Conservation (phyloP, 164 flowering plant species). For the Piper betle region DNA sequence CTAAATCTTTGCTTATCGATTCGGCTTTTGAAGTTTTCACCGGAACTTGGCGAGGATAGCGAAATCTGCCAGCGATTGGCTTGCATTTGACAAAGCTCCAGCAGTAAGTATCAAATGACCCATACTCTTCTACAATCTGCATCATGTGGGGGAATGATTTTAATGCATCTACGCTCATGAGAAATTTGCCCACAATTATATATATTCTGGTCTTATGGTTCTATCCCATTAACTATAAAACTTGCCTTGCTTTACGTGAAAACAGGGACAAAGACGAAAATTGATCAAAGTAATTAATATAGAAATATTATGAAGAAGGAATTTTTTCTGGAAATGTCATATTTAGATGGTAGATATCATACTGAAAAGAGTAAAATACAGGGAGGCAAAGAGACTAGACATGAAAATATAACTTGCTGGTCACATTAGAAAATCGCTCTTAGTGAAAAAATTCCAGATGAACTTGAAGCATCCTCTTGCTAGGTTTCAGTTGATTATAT, state of each 20-base stretch:
- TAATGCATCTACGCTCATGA: background rate
- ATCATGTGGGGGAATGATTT: background rate
- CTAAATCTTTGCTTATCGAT: constrained; percentile 26
- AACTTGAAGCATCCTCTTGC: no score
- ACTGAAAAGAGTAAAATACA: no score
- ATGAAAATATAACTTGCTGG: no score
- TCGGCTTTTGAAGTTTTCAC: constrained; percentile 28
- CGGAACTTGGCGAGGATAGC: constrained; percentile 28
- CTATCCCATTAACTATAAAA: background rate
- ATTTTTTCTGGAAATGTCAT: no score
- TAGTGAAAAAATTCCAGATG: no score
- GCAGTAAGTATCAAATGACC: constrained; percentile 24
- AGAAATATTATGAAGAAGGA: background rate
- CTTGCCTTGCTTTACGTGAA: background rate
- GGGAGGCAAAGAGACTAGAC: no score
- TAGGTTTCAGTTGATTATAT: background rate
- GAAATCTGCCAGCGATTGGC: constrained; percentile 19
- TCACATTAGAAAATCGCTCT: no score
- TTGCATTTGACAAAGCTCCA: constrained; percentile 26
- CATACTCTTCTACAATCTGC: constrained; percentile 23
- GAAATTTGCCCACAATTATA: background rate
- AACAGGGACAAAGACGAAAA: background rate
- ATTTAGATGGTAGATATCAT: no score
- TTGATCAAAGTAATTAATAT: background rate
- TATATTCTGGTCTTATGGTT: background rate